A percentile compares a stretch with the other conserved stretches of the same genome.
Conservation (phyloP, 768 basidiomycete species). For the Obba rivulosa region DNA sequence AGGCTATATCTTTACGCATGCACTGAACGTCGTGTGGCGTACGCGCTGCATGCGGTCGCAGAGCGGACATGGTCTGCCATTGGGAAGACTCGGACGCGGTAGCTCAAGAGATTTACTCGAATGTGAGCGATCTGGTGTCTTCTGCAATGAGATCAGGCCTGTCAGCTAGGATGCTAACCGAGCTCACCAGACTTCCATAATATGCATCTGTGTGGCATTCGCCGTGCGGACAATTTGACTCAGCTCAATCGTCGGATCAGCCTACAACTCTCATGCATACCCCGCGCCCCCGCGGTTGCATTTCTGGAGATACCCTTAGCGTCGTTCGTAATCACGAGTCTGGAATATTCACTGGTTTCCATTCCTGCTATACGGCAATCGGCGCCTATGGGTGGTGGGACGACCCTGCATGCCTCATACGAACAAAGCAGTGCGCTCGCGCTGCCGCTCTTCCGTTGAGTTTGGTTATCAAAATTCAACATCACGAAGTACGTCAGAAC, state of each 20-base stretch:
- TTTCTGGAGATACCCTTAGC: slow-evolving; percentile 13
- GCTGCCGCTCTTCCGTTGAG: no score
- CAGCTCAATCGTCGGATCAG: slow-evolving; percentile 1
- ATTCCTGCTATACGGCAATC: no score
- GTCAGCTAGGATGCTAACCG: slow-evolving; percentile 9
- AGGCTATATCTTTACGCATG: slow-evolving; percentile 1
- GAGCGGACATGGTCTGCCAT: slow-evolving; percentile 78
- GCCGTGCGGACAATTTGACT: slow-evolving; percentile 44
- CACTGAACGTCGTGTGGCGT: slow-evolving; percentile 1
- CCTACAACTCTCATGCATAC: slow-evolving; percentile 11
- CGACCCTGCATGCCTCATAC: no score
- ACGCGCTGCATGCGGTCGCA: slow-evolving; percentile 24
- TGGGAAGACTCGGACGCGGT: slow-evolving; percentile 85
- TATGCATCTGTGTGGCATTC: slow-evolving; percentile 61
- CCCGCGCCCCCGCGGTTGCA: slow-evolving; percentile 13
- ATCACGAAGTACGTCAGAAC: no score
- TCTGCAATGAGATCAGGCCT: slow-evolving; percentile 4
- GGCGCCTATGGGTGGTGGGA: no score
- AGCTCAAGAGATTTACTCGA: slow-evolving; percentile 72
- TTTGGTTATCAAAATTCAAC: no score
- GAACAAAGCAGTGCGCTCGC: no score
- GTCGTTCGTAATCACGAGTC: no score
- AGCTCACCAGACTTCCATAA: slow-evolving; percentile 56
- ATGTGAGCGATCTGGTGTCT: slow-evolving; percentile 45
- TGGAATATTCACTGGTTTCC: no score